phyloP scores from a whole-genome alignment of 805 yeast genomes.

The Candida takata region DNA sequence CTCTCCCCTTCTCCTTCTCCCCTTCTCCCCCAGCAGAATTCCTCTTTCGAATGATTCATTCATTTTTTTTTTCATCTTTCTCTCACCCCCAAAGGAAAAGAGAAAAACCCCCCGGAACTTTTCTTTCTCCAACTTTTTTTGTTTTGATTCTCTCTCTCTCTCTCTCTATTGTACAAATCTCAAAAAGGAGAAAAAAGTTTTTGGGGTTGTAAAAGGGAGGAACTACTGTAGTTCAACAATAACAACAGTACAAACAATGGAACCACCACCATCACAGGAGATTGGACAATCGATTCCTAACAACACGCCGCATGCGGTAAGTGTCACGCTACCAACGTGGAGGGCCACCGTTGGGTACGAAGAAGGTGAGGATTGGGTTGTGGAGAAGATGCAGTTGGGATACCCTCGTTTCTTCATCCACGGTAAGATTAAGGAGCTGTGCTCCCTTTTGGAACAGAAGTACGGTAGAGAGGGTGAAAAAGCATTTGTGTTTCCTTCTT shows the following conservation, averaged over 20 bases:
- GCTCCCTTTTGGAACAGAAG: constrained; percentile 46
- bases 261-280: constrained; percentile 21
- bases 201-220: too few relatives aligned
- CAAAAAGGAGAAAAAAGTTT: too few relatives aligned
- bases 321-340: constrained; percentile 95
- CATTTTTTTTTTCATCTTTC: too few relatives aligned
- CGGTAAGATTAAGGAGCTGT: constrained; percentile 49
- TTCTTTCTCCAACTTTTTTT: too few relatives aligned
- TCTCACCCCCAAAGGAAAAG: too few relatives aligned
- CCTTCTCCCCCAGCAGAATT: too few relatives aligned
- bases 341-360: constrained; percentile 88
- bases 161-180: too few relatives aligned
- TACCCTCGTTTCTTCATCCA: constrained; percentile 84
- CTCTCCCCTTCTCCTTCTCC: too few relatives aligned
- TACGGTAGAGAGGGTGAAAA: constrained; percentile 79
- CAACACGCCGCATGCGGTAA: constrained; percentile 86
- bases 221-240: too few relatives aligned
- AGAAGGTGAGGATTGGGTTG: constrained; percentile 80
- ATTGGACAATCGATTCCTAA: constrained; percentile 87
- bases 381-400: constrained; percentile 71
- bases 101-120: too few relatives aligned
- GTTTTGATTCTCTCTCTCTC: too few relatives aligned
- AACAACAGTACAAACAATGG: constrained; percentile 2
- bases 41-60: too few relatives aligned
- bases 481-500: constrained; percentile 71